Conservation (phyloP, 108 stramenopile genomes). For the Pinguiococcus pyrenoidosus region DNA sequence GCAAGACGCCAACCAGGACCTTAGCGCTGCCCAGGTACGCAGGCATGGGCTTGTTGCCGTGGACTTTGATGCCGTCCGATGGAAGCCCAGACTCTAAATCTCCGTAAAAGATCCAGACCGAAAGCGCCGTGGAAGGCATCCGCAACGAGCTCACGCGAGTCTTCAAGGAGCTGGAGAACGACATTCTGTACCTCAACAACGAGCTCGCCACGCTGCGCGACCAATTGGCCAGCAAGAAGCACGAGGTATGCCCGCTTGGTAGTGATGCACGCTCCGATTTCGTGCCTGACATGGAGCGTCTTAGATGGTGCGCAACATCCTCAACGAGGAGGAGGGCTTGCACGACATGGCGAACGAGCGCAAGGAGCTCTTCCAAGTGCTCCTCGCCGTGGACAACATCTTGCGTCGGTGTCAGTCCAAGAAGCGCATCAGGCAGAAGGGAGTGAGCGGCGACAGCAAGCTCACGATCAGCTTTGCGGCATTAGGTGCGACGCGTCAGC, state of each 20-base stretch:
- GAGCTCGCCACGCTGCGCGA: constrained; percentile 37
- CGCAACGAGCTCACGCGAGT: constrained; percentile 20
- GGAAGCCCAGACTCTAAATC: no score
- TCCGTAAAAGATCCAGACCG: no score
- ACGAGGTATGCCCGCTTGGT: constrained; percentile 18
- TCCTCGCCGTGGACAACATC: constrained; percentile 15
- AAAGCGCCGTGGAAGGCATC: constrained; percentile 20
- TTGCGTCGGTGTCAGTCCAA: constrained; percentile 9
- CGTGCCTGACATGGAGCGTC: no score
- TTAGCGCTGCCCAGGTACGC: constrained; percentile 13
- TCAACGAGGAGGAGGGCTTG: constrained; percentile 25
- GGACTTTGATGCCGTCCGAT: no score
- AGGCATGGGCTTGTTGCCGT: no score
- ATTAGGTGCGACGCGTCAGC: constrained; percentile 2
- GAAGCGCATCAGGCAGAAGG: constrained; percentile 6
- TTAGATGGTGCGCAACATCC: constrained; percentile 31
- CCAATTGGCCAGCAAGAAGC: constrained; percentile 16
- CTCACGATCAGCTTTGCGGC: not conserved
- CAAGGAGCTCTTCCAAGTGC: constrained; percentile 15
- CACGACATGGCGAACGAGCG: constrained; percentile 34
- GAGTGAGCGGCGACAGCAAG: not conserved
- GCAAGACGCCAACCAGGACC: constrained; percentile 32
- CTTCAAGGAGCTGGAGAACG: constrained; percentile 35
- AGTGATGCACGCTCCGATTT: no score
- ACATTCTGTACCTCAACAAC: constrained; percentile 39